Evolutionary conservation across 257 asterid species (phyloP).

Genomic region (Solanum bulbocastanum): DNA sequence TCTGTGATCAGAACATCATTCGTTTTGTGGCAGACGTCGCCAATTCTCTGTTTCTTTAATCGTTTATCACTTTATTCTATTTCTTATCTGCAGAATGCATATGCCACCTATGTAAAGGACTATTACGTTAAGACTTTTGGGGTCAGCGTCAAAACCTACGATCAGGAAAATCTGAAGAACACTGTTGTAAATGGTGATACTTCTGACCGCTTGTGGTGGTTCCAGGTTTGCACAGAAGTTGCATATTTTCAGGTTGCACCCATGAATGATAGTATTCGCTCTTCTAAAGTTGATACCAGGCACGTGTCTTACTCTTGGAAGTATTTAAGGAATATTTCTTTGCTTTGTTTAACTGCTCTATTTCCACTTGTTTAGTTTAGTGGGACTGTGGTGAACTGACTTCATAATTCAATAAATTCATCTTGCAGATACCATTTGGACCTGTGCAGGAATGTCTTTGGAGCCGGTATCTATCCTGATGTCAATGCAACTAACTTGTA

Average conservation of each 20-base stretch:
- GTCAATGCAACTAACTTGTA: conserved; percentile 72
- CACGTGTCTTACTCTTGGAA: conserved; percentile 10
- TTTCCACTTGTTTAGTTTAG: not conserved
- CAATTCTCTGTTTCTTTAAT: not conserved
- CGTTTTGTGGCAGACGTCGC: not conserved
- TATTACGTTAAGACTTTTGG: conserved; percentile 41
- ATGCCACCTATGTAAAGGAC: conserved; percentile 72
- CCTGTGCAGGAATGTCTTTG: conserved; percentile 89
- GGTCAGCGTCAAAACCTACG: conserved; percentile 44
- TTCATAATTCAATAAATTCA: not conserved
- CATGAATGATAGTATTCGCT: conserved; percentile 81
- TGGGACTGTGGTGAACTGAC: not conserved
- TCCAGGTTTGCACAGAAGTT: conserved; percentile 97
- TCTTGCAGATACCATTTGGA: conserved; percentile 83
- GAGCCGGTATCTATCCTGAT: conserved; percentile 61
- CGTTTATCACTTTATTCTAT: not conserved
- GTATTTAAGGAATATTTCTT: not conserved
- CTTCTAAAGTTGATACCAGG: conserved; percentile 70
- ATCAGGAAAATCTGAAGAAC: conserved; percentile 61
- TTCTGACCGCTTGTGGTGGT: conserved; percentile 93
- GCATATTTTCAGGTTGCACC: conserved; percentile 99
- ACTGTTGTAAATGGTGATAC: conserved; percentile 26
- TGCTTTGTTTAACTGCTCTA: not conserved
- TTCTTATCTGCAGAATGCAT: conserved; percentile 62
- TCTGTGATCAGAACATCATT: not conserved